Evolutionary conservation across 208 protist genomes (phyloP).

Genomic region (Leishmania guyanensis): DNA sequence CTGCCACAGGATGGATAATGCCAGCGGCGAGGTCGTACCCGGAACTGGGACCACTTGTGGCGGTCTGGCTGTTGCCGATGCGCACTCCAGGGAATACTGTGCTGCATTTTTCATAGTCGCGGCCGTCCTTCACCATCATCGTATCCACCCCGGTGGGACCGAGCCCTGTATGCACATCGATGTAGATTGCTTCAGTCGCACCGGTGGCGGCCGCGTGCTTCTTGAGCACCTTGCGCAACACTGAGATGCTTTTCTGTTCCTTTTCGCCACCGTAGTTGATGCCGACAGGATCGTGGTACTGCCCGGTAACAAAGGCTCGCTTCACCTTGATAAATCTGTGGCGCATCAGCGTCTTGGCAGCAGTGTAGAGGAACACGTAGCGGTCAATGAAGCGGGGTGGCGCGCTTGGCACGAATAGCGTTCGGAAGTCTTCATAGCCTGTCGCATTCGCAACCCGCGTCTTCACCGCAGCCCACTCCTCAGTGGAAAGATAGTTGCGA

Average conservation of each 20-base stretch:
- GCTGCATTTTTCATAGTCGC: conserved; percentile 27
- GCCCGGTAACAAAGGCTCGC: conserved; percentile 57
- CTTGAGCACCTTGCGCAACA: conserved; percentile 58
- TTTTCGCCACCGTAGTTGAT: conserved; percentile 74
- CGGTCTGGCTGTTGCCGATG: conserved; percentile 37
- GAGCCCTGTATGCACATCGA: conserved; percentile 80
- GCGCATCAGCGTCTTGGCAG: conserved; percentile 29
- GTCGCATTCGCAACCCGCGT: conserved; percentile 40
- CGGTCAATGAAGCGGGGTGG: conserved; percentile 73
- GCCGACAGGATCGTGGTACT: conserved; percentile 75
- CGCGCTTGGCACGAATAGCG: conserved; percentile 29
- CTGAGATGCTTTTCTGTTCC: conserved; percentile 61
- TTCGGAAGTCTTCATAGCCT: conserved; percentile 52
- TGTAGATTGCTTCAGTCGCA: conserved; percentile 48
- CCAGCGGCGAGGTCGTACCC: conserved; percentile 54
- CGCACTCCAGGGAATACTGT: conserved; percentile 41
- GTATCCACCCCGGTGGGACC: conserved; percentile 70
- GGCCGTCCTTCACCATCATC: conserved; percentile 51
- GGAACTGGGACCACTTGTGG: conserved; percentile 35
- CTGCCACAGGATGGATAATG: conserved; percentile 39
- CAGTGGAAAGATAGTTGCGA: conserved; percentile 71
- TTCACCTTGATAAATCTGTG: conserved; percentile 53
- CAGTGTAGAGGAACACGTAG: conserved; percentile 56
- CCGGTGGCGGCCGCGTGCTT: conserved; percentile 28
- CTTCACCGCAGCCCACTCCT: conserved; percentile 56